phyloP scores from a whole-genome alignment of 805 yeast species.

The Candida xyloterini region DNA sequence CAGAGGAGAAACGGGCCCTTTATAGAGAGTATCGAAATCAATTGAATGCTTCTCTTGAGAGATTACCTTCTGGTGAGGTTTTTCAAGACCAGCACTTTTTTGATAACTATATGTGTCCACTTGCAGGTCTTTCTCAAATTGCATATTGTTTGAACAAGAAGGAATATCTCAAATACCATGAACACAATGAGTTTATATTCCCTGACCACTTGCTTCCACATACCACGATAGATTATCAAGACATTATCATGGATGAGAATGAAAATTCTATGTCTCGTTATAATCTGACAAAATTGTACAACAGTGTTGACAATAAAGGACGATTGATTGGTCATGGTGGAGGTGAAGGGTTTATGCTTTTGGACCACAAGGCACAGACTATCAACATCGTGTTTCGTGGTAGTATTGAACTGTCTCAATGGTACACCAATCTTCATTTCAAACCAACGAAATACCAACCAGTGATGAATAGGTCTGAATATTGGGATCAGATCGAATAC shows the following conservation, averaged over 20 bases:
- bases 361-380: conserved; percentile 15
- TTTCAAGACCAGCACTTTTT: conserved; percentile 10
- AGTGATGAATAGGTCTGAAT: conserved; percentile 1
- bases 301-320: conserved; percentile 4
- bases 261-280: conserved; percentile 8
- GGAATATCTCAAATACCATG: conserved; percentile 6
- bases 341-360: conserved; percentile 21
- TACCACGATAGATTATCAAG: conserved; percentile 13
- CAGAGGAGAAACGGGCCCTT: conserved; percentile 1
- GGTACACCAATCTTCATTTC: conserved; percentile 22
- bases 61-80: conserved; percentile 8
- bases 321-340: conserved; percentile 18
- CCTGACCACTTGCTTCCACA: conserved; percentile 11
- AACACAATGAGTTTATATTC: conserved; percentile 11
- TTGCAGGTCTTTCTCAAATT: conserved; percentile 17
- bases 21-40: conserved; percentile 14
- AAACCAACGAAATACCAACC: conserved; percentile 12
- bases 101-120: conserved; percentile 2
- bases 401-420: conserved; percentile 15
- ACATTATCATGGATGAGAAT: neutral
- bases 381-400: conserved; percentile 21
- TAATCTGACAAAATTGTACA: conserved; percentile 14
- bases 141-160: conserved; percentile 22
- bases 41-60: conserved; percentile 13
- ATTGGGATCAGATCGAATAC: conserved; percentile 10